phyloP scores from a whole-genome alignment of 805 yeast genomes.

The Candida patagonica region DNA sequence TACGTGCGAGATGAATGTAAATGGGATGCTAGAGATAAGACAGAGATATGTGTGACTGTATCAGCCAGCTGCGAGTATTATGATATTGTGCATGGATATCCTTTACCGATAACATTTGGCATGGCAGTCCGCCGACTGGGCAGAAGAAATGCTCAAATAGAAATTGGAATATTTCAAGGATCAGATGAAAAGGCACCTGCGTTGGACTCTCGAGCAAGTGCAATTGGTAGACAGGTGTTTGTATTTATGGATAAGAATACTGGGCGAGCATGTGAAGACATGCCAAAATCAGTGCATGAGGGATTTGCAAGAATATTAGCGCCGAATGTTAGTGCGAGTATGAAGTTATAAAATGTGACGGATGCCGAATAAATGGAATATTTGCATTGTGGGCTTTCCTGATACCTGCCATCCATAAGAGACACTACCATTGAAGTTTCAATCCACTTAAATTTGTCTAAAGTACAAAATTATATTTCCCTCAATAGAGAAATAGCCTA shows the following conservation, averaged over 20 bases:
- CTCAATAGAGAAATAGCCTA: too few species aligned
- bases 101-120: conserved; percentile 21
- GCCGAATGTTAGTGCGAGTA: too few species aligned
- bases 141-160: conserved; percentile 21
- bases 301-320: conserved; percentile 14
- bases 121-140: conserved; percentile 21
- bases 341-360: too few species aligned
- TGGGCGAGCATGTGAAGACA: too few species aligned
- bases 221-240: conserved; percentile 22
- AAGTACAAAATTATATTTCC: too few species aligned
- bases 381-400: too few species aligned
- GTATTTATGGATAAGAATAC: conserved; percentile 23
- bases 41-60: conserved; percentile 20
- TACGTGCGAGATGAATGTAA: conserved; percentile 17
- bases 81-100: conserved; percentile 22
- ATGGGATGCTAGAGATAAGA: conserved; percentile 12
- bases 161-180: conserved; percentile 23
- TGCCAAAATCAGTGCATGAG: conserved; percentile 14
- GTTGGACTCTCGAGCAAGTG: too few species aligned
- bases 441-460: too few species aligned
- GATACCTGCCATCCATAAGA: too few species aligned
- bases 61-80: conserved; percentile 22
- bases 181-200: conserved; percentile 12
- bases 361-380: too few species aligned
- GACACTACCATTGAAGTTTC: too few species aligned